Evolutionary conservation across 371 early-diverging fungal genomes (phyloP).

Genomic region (Parasitella parasitica): DNA sequence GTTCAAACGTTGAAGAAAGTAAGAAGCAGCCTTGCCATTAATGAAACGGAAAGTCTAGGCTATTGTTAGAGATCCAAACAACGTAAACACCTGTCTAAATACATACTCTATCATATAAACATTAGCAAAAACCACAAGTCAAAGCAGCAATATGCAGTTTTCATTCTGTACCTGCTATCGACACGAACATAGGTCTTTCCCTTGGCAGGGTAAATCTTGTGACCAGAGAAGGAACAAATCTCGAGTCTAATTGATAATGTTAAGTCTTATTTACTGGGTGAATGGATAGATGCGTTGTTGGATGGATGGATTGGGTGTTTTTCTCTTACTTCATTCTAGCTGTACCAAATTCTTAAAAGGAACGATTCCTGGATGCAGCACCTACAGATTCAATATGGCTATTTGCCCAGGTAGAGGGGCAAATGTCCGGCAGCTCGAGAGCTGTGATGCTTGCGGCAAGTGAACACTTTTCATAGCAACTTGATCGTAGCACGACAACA

Average conservation of each 20-base stretch:
- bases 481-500: too few species aligned
- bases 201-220: conserved; percentile 98
- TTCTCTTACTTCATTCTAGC: conserved; percentile 16
- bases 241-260: conserved; percentile 63
- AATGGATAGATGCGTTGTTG: too few species aligned
- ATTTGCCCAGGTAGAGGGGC: too few species aligned
- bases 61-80: too few species aligned
- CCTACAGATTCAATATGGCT: conserved; percentile 1
- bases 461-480: too few species aligned
- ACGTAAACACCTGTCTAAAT: too few species aligned
- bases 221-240: conserved; percentile 95
- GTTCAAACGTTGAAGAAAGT: conserved; percentile 95
- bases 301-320: conserved; percentile 15
- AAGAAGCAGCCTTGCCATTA: conserved; percentile 93
- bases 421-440: too few species aligned
- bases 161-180: conserved; percentile 75
- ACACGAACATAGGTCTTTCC: conserved; percentile 90
- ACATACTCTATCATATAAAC: conserved; percentile 19
- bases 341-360: conserved; percentile 19
- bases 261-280: too few species aligned
- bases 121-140: background rate
- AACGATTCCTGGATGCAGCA: background rate
- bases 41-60: conserved; percentile 93
- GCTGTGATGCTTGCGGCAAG: too few species aligned
- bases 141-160: too few species aligned